phyloP scores from a whole-genome alignment of 1,284 basidiomycete species.

The Microbotryomycetes sp. region DNA sequence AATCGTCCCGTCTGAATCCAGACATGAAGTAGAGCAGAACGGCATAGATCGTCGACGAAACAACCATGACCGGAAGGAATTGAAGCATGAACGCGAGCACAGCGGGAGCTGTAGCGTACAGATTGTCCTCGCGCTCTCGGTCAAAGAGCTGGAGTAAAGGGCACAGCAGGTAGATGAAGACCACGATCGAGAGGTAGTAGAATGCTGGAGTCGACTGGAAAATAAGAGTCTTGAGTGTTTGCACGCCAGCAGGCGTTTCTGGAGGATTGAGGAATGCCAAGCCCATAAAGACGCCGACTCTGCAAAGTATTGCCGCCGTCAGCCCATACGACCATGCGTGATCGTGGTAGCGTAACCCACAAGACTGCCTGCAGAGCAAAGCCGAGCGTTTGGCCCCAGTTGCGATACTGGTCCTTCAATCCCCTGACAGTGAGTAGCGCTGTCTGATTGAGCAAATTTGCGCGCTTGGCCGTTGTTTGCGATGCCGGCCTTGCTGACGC shows the following conservation, averaged over 20 bases:
- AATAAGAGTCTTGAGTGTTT: conserved; percentile 42
- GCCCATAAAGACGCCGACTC: conserved; percentile 30
- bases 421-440: conserved; percentile 38
- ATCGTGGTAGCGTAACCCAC: conserved; percentile 10
- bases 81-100: conserved; percentile 12
- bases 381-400: conserved; percentile 39
- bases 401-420: conserved; percentile 42
- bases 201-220: conserved; percentile 33
- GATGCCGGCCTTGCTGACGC: background rate
- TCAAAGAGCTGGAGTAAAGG: conserved; percentile 47
- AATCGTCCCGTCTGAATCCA: conserved; percentile 40
- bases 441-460: conserved; percentile 37
- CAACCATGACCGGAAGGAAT: conserved; percentile 34
- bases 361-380: conserved; percentile 40
- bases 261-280: conserved; percentile 33
- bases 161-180: conserved; percentile 43
- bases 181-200: conserved; percentile 33
- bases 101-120: conserved; percentile 42
- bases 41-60: conserved; percentile 40
- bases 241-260: conserved; percentile 44
- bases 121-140: conserved; percentile 46
- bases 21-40: conserved; percentile 42
- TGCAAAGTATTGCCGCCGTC: background rate
- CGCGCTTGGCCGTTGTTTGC: background rate
- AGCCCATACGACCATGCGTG: conserved; percentile 28